A percentile compares a stretch with the other conserved stretches of the same genome.
Conservation (phyloP, 352 stramenopile genomes). For the Pythium dissimile region DNA sequence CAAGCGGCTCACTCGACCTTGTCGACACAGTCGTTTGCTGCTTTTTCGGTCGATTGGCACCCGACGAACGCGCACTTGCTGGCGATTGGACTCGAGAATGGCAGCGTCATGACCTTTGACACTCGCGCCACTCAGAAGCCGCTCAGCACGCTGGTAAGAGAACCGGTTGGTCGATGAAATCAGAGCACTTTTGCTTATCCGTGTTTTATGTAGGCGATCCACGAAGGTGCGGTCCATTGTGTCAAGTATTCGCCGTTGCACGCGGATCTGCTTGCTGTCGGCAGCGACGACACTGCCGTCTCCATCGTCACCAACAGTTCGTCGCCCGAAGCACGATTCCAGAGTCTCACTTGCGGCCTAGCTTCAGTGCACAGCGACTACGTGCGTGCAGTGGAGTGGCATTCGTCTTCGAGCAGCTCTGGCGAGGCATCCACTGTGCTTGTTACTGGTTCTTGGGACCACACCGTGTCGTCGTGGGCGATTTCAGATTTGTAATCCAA, state of each 20-base stretch:
- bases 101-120: constrained; percentile 65
- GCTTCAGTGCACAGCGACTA: constrained; percentile 54
- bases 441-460: constrained; percentile 61
- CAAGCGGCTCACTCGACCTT: constrained; percentile 37
- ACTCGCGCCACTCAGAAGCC: constrained; percentile 41
- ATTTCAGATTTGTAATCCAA: constrained; percentile 2
- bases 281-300: constrained; percentile 57
- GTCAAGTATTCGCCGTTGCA: constrained; percentile 67
- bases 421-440: constrained; percentile 21
- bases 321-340: background rate
- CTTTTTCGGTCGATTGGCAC: constrained; percentile 71
- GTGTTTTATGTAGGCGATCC: constrained; percentile 16
- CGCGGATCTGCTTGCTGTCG: constrained; percentile 54
- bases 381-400: constrained; percentile 66
- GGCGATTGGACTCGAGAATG: constrained; percentile 62
- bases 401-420: constrained; percentile 12
- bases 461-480: constrained; percentile 48
- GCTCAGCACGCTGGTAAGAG: constrained; percentile 34
- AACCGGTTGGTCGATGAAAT: background rate
- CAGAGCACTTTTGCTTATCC: too few species aligned
- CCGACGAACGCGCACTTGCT: constrained; percentile 52
- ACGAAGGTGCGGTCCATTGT: constrained; percentile 48
- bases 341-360: constrained; percentile 10
- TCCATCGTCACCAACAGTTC: constrained; percentile 32
- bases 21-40: constrained; percentile 29